A percentile compares a stretch with the other conserved stretches of the same genome.
Conservation (phyloP, 2,329 filamentous ascomycete genomes). For the Talaromyces albobiverticillius region DNA sequence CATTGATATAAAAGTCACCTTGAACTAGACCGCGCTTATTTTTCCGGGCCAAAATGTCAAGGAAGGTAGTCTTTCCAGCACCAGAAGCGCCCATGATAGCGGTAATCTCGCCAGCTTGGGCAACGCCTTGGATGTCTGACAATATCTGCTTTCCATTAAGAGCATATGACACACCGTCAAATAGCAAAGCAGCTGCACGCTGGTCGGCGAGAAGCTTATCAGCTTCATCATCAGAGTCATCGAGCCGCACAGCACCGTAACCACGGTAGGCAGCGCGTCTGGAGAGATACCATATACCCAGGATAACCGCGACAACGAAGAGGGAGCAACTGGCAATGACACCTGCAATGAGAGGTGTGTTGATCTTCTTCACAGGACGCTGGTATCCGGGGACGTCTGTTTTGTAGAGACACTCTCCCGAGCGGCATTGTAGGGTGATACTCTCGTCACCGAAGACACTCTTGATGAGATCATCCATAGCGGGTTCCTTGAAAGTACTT, state of each 20-base stretch:
- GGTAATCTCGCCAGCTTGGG: conserved; percentile 91
- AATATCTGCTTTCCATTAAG: conserved; percentile 88
- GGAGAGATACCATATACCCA: conserved; percentile 83
- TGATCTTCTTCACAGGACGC: conserved; percentile 87
- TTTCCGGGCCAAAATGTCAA: conserved; percentile 93
- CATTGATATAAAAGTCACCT: conserved; percentile 90
- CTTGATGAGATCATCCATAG: conserved; percentile 87
- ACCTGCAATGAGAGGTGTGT: conserved; percentile 90
- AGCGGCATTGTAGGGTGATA: conserved; percentile 76
- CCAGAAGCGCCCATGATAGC: conserved; percentile 98
- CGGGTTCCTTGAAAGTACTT: conserved; percentile 85
- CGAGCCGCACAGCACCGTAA: conserved; percentile 73
- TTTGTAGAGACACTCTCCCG: conserved; percentile 89
- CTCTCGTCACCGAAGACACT: conserved; percentile 87
- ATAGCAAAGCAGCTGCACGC: conserved; percentile 83
- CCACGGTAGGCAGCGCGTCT: conserved; percentile 62
- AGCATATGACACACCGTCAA: conserved; percentile 80
- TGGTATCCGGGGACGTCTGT: conserved; percentile 91
- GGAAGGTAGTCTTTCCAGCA: conserved; percentile 93
- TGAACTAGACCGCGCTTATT: conserved; percentile 81
- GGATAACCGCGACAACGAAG: conserved; percentile 82
- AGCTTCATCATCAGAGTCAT: conserved; percentile 85
- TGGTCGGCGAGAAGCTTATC: conserved; percentile 87
- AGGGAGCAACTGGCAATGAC: conserved; percentile 84
- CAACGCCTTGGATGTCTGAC: conserved; percentile 73